These are phyloP conservation scores for Schwanniomyces yamadae DNA, from an alignment of 805 yeast genomes.

Conservation along the genomic window DNA sequence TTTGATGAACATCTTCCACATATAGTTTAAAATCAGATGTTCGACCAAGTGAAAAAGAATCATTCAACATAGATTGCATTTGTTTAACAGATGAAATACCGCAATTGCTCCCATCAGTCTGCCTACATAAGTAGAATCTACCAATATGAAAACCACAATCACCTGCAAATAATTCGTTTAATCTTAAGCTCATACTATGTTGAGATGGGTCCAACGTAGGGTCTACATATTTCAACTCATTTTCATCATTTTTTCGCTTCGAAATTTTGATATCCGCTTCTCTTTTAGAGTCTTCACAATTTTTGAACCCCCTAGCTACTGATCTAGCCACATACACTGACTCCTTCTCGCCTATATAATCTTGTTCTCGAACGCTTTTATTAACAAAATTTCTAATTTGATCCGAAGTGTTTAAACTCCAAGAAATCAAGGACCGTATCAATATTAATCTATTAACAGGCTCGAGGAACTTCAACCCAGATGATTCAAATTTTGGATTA, in stretches of 20 bases:
- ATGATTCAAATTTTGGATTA: conserved; percentile 25
- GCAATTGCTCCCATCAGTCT: conserved; percentile 34
- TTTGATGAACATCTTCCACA: conserved; percentile 39
- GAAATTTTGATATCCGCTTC: conserved; percentile 32
- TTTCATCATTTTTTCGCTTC: conserved; percentile 21
- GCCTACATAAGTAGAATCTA: conserved; percentile 37
- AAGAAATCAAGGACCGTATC: conserved; percentile 34
- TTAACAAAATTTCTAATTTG: conserved; percentile 24
- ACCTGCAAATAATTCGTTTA: conserved; percentile 37
- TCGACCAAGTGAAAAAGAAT: conserved; percentile 5
- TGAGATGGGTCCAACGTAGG: conserved; percentile 37
- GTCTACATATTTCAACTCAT: conserved; percentile 31
- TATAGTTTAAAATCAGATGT: conserved; percentile 38
- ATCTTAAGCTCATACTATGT: conserved; percentile 32
- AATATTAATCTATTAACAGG: conserved; percentile 36
- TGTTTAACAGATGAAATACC: conserved; percentile 34
- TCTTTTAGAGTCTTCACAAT: conserved; percentile 27
- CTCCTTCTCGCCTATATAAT: conserved; percentile 38
- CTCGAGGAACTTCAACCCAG: conserved; percentile 30
- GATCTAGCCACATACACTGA: conserved; percentile 37
- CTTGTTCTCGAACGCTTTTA: conserved; percentile 26
- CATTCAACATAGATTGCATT: conserved; percentile 27
- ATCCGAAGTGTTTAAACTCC: conserved; percentile 36
- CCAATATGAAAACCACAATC: conserved; percentile 42
- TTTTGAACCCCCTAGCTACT: conserved; percentile 33